phyloP scores from a whole-genome alignment of 345 rosid species.

The Gossypium raimondii region DNA sequence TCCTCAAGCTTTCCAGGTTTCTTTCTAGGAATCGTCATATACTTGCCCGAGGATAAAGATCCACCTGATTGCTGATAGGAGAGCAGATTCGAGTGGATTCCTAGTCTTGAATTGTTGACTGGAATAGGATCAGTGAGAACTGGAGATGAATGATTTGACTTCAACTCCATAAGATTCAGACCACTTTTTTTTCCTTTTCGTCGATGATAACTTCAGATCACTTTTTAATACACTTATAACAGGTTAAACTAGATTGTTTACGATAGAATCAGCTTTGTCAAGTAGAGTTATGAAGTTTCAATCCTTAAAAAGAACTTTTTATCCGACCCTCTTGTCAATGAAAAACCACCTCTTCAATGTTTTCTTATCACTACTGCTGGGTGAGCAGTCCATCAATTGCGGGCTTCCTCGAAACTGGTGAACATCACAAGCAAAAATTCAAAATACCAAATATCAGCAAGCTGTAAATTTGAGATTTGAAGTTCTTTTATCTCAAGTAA shows the following conservation, averaged over 20 bases:
- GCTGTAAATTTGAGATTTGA: neutral
- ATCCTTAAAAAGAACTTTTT: slow-evolving; percentile 6
- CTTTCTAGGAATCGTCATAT: slow-evolving; percentile 42
- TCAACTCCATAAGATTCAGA: slow-evolving; percentile 55
- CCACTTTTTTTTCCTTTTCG: neutral
- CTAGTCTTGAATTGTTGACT: slow-evolving; percentile 61
- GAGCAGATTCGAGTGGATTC: slow-evolving; percentile 46
- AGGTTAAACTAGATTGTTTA: slow-evolving; percentile 9
- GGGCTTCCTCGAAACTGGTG: slow-evolving; percentile 45
- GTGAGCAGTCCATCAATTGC: slow-evolving; percentile 66
- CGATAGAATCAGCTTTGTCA: slow-evolving; percentile 16
- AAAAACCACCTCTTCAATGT: slow-evolving; percentile 94
- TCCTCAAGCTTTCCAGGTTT: slow-evolving; percentile 72
- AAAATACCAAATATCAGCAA: slow-evolving; percentile 1
- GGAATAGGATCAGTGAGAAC: slow-evolving; percentile 64
- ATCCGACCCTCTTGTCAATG: slow-evolving; percentile 84
- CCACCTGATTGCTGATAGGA: slow-evolving; percentile 46
- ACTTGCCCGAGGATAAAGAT: slow-evolving; percentile 47
- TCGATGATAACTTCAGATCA: slow-evolving; percentile 12
- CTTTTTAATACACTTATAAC: slow-evolving; percentile 14
- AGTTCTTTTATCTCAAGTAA: neutral
- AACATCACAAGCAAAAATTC: slow-evolving; percentile 11
- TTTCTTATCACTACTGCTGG: slow-evolving; percentile 69
- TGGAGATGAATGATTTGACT: slow-evolving; percentile 63
- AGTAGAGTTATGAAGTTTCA: slow-evolving; percentile 16